Evolutionary conservation across 202 grass and related monocot genomes (phyloP), one percentile per base, ranked within the genome.

Genomic region (Panicum hallii): DNA sequence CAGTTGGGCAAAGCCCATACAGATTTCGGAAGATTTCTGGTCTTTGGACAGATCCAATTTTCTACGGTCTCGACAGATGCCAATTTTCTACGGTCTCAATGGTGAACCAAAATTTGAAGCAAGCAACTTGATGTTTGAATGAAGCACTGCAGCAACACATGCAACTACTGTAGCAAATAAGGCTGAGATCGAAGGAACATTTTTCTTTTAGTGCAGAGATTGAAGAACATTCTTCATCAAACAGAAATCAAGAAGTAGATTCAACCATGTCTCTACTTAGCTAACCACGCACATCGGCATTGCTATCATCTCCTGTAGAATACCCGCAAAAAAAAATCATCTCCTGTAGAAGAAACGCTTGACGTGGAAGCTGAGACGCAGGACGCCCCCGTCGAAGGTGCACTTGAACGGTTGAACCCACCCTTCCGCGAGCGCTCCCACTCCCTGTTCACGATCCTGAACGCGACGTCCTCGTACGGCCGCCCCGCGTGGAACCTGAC

Each of bases 281-380:
- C 55, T 9, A 60, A 12, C 6, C 7, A 63, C 45, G 36, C 2
- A 19, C 14, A 9, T 3, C 13, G 11, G 3, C 46, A 36, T 9
- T 48, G 3, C 13, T 15, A 78, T 19, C 23, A 40, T 3, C 11
- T 6, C 22, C 45, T 26, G 26, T 26, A 26, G 26, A 26, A 26
- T 26, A 26, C 26, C 26, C 26, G 26, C 26, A 26, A 26, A 26
- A 26, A 26, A 26, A 26, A 26, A 43, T 69, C 42, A 92, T 80
- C 61, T 70, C 49, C 20, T 65, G 79, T 92, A 89, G 54, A 84
- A 79, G 67, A 86, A 79, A 15, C 64, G 83, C 63, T 82, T 89
- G 44, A 92, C 83, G 45, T 75, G 47, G 40, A 89, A 83, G 42
- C 86, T 73, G 53, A 92, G 87, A 20, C 38, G 74, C 60, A 92